These are phyloP conservation scores for Tetrahymena thermophila DNA, from an alignment of 73 alveolate species.

Conservation along the genomic window DNA sequence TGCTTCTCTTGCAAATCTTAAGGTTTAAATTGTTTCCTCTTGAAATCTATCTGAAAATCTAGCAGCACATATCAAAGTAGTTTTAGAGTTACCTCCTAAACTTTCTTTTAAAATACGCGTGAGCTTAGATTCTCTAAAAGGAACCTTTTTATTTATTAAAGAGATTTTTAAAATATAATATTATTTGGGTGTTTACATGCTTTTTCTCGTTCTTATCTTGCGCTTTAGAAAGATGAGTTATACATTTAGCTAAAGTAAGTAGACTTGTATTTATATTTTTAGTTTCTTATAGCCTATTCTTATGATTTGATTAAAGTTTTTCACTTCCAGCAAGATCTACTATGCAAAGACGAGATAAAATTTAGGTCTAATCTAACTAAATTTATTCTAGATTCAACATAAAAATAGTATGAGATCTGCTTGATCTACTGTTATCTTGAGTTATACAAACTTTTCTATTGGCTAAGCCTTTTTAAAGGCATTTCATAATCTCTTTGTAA, in stretches of 20 bases:
- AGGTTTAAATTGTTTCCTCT: conserved; percentile 85
- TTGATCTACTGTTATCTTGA: conserved; percentile 80
- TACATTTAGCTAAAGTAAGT: conserved; percentile 78
- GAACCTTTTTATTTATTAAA: conserved; percentile 1
- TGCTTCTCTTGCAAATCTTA: conserved; percentile 70
- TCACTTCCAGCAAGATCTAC: conserved; percentile 95
- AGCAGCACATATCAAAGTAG: conserved; percentile 82
- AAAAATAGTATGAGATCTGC: conserved; percentile 89
- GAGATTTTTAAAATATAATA: not conserved
- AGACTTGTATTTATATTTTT: conserved; percentile 73
- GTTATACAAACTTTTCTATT: conserved; percentile 88
- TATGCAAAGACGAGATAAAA: conserved; percentile 71
- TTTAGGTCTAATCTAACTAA: conserved; percentile 60
- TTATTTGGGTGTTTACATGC: not conserved
- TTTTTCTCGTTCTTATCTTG: conserved; percentile 43
- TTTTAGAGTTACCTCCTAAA: conserved; percentile 81
- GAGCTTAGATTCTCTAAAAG: conserved; percentile 70
- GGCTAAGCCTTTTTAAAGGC: conserved; percentile 68
- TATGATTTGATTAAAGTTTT: conserved; percentile 79
- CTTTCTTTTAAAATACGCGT: conserved; percentile 75
- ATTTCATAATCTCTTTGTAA: conserved; percentile 71
- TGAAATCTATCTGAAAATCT: conserved; percentile 60
- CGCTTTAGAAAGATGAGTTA: conserved; percentile 69
- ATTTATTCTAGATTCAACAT: conserved; percentile 73
- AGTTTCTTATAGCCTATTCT: conserved; percentile 81